Evolutionary conservation across 2,329 filamentous ascomycete species (phyloP).

Genomic region (Claviceps capensis): DNA sequence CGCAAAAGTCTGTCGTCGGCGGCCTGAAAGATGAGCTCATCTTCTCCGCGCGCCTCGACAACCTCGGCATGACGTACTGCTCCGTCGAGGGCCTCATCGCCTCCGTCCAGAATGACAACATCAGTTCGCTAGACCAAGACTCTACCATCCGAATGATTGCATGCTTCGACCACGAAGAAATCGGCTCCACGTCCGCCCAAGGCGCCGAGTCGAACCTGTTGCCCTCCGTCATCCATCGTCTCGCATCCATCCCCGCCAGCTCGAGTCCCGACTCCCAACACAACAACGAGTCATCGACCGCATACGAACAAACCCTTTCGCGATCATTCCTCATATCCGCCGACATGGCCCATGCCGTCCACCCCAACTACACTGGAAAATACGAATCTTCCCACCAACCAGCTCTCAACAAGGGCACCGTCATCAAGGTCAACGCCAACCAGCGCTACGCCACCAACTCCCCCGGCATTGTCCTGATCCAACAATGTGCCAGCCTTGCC

Average conservation of each 20-base stretch:
- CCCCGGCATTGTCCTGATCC: conserved; percentile 81
- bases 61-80: conserved; percentile 93
- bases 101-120: conserved; percentile 46
- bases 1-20: conserved; percentile 78
- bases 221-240: conserved; percentile 70
- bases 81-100: conserved; percentile 72
- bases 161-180: conserved; percentile 96
- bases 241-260: conserved; percentile 64
- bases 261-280: conserved; percentile 44
- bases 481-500: conserved; percentile 64
- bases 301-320: conserved; percentile 84
- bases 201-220: conserved; percentile 88
- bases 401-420: conserved; percentile 89
- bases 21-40: conserved; percentile 89
- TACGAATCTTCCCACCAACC: conserved; percentile 86
- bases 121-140: conserved; percentile 58
- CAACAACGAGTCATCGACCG: conserved; percentile 55
- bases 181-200: conserved; percentile 83
- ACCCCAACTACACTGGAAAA: conserved; percentile 87
- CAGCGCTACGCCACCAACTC: conserved; percentile 94
- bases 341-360: conserved; percentile 93
- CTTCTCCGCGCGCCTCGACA: conserved; percentile 91
- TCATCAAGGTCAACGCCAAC: conserved; percentile 98
- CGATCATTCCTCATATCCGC: conserved; percentile 90
- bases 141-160: conserved; percentile 77